phyloP scores from a whole-genome alignment of 352 stramenopile genomes.

The Globisporangium nagaii region DNA sequence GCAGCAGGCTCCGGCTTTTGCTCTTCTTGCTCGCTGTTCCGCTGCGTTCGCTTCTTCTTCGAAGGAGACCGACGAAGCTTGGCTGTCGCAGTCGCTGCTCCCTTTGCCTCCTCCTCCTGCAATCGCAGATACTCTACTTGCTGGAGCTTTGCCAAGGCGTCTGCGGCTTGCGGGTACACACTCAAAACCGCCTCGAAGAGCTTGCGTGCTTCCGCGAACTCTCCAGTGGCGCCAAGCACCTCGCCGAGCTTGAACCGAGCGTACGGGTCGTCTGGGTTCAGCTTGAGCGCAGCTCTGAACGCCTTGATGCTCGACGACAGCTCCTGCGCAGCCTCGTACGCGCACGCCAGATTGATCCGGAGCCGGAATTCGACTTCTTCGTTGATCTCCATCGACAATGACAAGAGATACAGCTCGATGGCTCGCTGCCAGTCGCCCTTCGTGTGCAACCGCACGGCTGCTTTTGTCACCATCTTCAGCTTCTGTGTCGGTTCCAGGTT shows the following conservation, averaged over 20 bases:
- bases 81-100: conserved; percentile 20
- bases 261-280: conserved; percentile 45
- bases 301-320: conserved; percentile 27
- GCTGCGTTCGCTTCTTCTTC: conserved; percentile 13
- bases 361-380: conserved; percentile 57
- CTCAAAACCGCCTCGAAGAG: conserved; percentile 35
- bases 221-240: conserved; percentile 24
- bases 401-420: conserved; percentile 65
- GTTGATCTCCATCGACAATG: conserved; percentile 47
- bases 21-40: background rate
- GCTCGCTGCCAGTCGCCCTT: conserved; percentile 55
- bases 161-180: conserved; percentile 44
- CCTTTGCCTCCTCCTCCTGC: conserved; percentile 23
- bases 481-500: conserved; percentile 63
- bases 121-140: conserved; percentile 13
- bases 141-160: conserved; percentile 35
- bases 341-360: conserved; percentile 64
- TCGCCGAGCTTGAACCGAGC: conserved; percentile 58
- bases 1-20: background rate
- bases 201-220: conserved; percentile 34
- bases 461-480: conserved; percentile 77
- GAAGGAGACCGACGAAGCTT: conserved; percentile 22
- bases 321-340: conserved; percentile 40
- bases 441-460: conserved; percentile 58
- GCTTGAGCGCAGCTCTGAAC: conserved; percentile 35